Conservation (phyloP, 257 asterid genomes). For the Scutellaria baicalensis region DNA sequence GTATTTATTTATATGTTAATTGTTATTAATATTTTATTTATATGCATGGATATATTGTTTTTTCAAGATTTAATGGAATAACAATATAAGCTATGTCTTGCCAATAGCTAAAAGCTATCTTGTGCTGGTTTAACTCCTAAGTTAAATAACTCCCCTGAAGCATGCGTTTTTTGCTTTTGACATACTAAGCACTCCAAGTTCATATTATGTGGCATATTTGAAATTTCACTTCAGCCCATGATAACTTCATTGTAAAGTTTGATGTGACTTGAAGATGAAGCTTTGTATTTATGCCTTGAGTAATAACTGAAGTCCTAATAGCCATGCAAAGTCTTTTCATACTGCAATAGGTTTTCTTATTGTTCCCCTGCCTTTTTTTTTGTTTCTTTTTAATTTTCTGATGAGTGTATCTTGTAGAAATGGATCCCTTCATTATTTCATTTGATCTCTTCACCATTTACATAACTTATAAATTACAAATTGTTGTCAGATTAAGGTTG, state of each 20-base stretch:
- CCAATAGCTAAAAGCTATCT: background rate
- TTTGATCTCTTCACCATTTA: background rate
- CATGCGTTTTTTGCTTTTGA: background rate
- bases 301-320: background rate
- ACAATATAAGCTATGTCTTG: too few relatives aligned
- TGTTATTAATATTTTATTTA: too few relatives aligned
- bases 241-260: background rate
- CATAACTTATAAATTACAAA: background rate
- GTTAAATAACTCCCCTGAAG: background rate
- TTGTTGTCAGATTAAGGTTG: constrained; percentile 60
- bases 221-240: background rate
- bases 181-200: too few relatives aligned
- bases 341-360: background rate
- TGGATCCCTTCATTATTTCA: background rate
- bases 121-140: background rate
- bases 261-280: background rate
- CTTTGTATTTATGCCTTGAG: background rate
- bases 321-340: constrained; percentile 10
- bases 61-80: too few relatives aligned
- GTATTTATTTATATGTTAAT: too few relatives aligned
- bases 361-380: background rate
- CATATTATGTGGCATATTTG: background rate
- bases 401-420: background rate
- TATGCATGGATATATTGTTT: too few relatives aligned
- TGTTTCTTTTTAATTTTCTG: background rate